phyloP scores from a whole-genome alignment of 495 filamentous ascomycete species.

The Aspergillus sclerotioniger region DNA sequence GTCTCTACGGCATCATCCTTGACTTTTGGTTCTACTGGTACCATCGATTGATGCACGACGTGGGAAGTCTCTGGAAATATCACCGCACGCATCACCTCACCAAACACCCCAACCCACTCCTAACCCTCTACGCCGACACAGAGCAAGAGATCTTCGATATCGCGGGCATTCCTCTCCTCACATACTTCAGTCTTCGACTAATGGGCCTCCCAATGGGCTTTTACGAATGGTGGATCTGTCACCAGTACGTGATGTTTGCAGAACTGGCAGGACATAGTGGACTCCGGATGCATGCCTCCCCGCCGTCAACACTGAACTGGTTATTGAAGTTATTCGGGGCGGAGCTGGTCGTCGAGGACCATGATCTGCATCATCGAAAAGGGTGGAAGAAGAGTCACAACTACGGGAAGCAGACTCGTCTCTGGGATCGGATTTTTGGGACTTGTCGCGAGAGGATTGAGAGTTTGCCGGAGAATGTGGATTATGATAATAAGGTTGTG shows the following conservation, averaged over 20 bases:
- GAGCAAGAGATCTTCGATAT: constrained; percentile 23
- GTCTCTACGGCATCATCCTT: constrained; percentile 13
- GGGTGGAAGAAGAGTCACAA: constrained; percentile 17
- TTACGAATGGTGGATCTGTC: constrained; percentile 23
- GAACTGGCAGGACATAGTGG: constrained; percentile 21
- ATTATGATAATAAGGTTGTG: constrained; percentile 5
- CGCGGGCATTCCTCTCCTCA: constrained; percentile 18
- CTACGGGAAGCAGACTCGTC: constrained; percentile 20
- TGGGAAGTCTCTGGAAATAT: constrained; percentile 19
- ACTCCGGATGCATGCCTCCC: constrained; percentile 11
- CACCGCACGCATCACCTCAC: constrained; percentile 23
- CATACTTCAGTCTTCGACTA: constrained; percentile 14
- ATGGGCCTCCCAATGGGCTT: constrained; percentile 23
- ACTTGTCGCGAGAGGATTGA: constrained; percentile 19
- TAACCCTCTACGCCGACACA: constrained; percentile 19
- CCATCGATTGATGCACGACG: constrained; percentile 20
- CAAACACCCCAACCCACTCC: constrained; percentile 20
- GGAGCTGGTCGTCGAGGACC: constrained; percentile 20
- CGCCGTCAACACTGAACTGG: constrained; percentile 10
- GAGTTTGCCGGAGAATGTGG: constrained; percentile 9
- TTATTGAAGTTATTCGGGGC: constrained; percentile 11
- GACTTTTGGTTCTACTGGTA: constrained; percentile 19
- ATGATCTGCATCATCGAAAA: constrained; percentile 20
- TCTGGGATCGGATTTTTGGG: constrained; percentile 21
- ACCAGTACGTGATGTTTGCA: constrained; percentile 19